Conservation (phyloP, 768 basidiomycete species). For the Chalciporus piperatus region DNA sequence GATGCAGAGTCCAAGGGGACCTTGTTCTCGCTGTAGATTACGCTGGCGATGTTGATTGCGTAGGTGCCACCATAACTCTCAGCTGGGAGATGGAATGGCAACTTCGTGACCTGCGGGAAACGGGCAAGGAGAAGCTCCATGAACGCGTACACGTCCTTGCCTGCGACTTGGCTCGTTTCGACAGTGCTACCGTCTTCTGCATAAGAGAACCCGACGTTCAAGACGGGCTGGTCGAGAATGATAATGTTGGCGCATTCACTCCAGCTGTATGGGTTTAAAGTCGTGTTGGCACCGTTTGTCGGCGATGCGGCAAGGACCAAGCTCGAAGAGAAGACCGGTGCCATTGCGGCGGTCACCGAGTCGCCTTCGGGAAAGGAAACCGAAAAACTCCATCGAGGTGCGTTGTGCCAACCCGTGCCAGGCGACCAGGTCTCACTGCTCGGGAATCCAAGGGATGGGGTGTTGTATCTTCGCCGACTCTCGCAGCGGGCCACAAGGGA, state of each 20-base stretch:
- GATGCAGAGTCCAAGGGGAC: conserved; percentile 43
- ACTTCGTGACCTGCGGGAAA: conserved; percentile 67
- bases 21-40: conserved; percentile 78
- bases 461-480: background rate
- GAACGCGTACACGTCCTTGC: conserved; percentile 87
- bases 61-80: conserved; percentile 82
- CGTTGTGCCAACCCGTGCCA: background rate
- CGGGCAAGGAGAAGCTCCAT: conserved; percentile 75
- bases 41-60: conserved; percentile 80
- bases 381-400: background rate
- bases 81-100: conserved; percentile 76
- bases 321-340: conserved; percentile 87
- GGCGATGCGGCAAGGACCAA: conserved; percentile 83
- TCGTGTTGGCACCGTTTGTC: conserved; percentile 68
- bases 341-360: too few relatives aligned
- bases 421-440: background rate
- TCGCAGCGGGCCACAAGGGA: background rate
- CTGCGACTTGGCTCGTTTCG: conserved; percentile 79
- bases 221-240: conserved; percentile 72
- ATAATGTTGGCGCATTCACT: conserved; percentile 64
- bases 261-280: conserved; percentile 81
- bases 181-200: conserved; percentile 71
- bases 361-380: too few relatives aligned
- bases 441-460: too few relatives aligned
- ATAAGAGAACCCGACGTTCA: conserved; percentile 91